A percentile compares a stretch with the other conserved stretches of the same genome.
Evolutionary conservation across 1,139 yeast genomes (phyloP).

Genomic region (Hyphopichia fennica): DNA sequence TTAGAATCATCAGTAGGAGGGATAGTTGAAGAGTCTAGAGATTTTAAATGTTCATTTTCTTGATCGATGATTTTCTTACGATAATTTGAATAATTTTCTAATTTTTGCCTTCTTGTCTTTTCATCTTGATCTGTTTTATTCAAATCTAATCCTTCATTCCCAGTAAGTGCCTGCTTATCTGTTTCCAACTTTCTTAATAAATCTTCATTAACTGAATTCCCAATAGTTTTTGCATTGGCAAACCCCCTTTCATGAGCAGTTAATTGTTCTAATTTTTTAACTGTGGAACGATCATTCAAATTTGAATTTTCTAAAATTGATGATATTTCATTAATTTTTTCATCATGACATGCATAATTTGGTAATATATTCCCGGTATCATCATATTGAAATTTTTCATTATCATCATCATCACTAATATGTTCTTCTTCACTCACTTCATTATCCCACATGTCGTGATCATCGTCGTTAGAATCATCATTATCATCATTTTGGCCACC

Average conservation of each 20-base stretch:
- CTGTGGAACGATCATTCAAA: slow-evolving; percentile 38
- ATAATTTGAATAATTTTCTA: slow-evolving; percentile 48
- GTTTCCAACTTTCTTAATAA: slow-evolving; percentile 39
- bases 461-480: slow-evolving; percentile 12
- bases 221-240: slow-evolving; percentile 58
- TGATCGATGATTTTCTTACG: slow-evolving; percentile 50
- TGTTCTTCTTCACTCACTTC: slow-evolving; percentile 65
- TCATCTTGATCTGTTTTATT: slow-evolving; percentile 48
- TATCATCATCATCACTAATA: slow-evolving; percentile 60
- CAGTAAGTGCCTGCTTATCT: slow-evolving; percentile 46
- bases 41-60: slow-evolving; percentile 35
- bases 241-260: slow-evolving; percentile 62
- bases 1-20: neutral
- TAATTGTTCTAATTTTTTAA: slow-evolving; percentile 54
- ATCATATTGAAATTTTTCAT: slow-evolving; percentile 58
- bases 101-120: slow-evolving; percentile 41
- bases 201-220: slow-evolving; percentile 46
- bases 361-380: slow-evolving; percentile 63
- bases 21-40: neutral
- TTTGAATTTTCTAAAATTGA: slow-evolving; percentile 46
- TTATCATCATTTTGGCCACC: slow-evolving; percentile 12
- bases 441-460: slow-evolving; percentile 32
- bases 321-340: slow-evolving; percentile 43
- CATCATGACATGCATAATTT: slow-evolving; percentile 54
- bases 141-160: slow-evolving; percentile 40